phyloP scores from a whole-genome alignment of 139 green algal genomes.

The Picochlorum costavermella region DNA sequence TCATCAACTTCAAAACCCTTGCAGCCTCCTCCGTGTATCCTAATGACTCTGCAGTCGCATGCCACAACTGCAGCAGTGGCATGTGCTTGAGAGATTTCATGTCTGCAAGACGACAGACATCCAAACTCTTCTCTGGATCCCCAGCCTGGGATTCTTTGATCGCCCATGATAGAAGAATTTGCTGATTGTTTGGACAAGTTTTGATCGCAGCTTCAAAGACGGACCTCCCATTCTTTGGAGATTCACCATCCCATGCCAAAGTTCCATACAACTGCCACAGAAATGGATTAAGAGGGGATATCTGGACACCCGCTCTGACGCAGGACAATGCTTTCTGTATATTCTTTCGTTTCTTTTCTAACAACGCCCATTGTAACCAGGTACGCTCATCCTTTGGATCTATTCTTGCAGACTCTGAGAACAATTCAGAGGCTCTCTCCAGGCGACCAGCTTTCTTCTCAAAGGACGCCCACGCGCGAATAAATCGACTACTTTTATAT shows the following conservation, averaged over 20 bases:
- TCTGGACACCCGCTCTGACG: conserved; percentile 38
- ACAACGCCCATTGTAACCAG: conserved; percentile 62
- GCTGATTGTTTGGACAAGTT: conserved; percentile 44
- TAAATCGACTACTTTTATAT: conserved; percentile 26
- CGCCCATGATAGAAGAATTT: conserved; percentile 69
- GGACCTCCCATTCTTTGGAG: conserved; percentile 16
- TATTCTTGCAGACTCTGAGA: background rate
- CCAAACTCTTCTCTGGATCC: conserved; percentile 19
- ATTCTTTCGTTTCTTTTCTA: conserved; percentile 46
- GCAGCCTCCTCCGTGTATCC: background rate
- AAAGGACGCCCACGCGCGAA: conserved; percentile 51
- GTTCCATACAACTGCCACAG: conserved; percentile 45
- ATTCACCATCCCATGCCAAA: conserved; percentile 24
- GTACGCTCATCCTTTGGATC: conserved; percentile 44
- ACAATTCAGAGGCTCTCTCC: conserved; percentile 28
- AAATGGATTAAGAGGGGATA: conserved; percentile 50
- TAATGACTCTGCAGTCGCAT: background rate
- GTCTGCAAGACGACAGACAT: conserved; percentile 17
- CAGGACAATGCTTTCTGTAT: conserved; percentile 31
- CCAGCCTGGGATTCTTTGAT: conserved; percentile 43
- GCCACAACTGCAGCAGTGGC: conserved; percentile 1
- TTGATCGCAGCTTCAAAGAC: conserved; percentile 37
- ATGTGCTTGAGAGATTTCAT: conserved; percentile 1
- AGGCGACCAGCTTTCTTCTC: conserved; percentile 55
- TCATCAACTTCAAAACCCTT: background rate